Evolutionary conservation across 306 rosid species (phyloP), one percentile per base, ranked within the genome.

Genomic region (Arachis stenosperma): DNA sequence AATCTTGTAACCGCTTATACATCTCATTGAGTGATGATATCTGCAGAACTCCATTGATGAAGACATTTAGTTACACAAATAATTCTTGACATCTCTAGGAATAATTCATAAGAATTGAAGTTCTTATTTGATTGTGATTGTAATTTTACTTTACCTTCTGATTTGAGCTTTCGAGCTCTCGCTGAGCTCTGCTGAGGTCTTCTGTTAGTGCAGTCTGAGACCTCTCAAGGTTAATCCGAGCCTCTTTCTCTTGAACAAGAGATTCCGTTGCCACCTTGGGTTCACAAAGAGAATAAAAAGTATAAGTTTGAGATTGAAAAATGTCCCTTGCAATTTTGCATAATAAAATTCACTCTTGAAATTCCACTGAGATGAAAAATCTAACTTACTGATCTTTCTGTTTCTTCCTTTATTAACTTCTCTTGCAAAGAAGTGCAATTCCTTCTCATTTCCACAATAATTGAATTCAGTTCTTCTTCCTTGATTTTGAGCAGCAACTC

Each of bases 1-100:
- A 94, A 48, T 94, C 99, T 78, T 94, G 98, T 64, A 91, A 79
- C 54, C 90, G 86, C 86, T 90, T 94, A 79, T 94, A 91, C 99
- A 94, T 94, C 47, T 94, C 99, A 76, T 92, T 94, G 61, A 94
- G 96, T 9, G 99, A 90, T 13, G 85, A 41, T 84, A 91, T 90
- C 98, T 94, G 86, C 87, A 79, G 50, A 84, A 77, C 76, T 69
- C 69, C 67, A 72, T 68, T 10, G 27, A 57, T 37, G 7, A 9
- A 58, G 58, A 44, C 53, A 52, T 48, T 75, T 64, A 11, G 14
- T 66, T 70, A 59, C 4, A 6, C 14, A 39, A 15, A 75, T 51
- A 54, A 61, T 46, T 51, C 17, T 68, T 46, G 6, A 71, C 15
- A 44, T 3, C 42, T 74, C 62, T 46, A 44, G 50, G 67, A 36